phyloP scores from a whole-genome alignment of 1,284 basidiomycete genomes.

The Fomes fomentarius region DNA sequence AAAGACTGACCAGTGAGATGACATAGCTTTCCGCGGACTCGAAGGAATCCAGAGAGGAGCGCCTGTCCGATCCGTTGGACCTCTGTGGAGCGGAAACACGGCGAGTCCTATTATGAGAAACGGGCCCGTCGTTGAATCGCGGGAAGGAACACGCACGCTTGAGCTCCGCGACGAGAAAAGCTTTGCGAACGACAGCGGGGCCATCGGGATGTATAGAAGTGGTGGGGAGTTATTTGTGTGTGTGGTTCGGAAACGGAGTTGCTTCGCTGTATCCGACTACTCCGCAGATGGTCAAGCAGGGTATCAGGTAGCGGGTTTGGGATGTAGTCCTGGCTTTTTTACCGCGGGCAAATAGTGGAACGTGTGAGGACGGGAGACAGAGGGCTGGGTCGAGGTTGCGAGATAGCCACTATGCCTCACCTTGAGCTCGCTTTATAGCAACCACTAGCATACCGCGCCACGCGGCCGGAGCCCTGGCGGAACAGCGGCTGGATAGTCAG shows the following conservation, averaged over 20 bases:
- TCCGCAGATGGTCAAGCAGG: background rate
- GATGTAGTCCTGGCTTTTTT: background rate
- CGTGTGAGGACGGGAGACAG: background rate
- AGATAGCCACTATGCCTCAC: conserved; percentile 4
- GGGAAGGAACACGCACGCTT: conserved; percentile 11
- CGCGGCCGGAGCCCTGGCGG: conserved; percentile 3
- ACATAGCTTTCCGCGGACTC: conserved; percentile 17
- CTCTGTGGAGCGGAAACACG: background rate
- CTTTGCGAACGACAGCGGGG: conserved; percentile 20
- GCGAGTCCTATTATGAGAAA: background rate
- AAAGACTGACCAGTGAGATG: conserved; percentile 17
- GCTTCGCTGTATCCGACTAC: background rate
- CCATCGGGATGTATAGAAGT: conserved; percentile 13
- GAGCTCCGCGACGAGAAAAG: conserved; percentile 20
- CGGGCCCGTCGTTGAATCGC: background rate
- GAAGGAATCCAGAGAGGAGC: conserved; percentile 18
- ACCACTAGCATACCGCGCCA: background rate
- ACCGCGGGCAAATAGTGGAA: background rate
- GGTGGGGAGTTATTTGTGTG: background rate
- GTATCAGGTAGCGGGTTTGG: too few relatives aligned
- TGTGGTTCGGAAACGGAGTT: background rate
- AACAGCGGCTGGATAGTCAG: conserved; percentile 1
- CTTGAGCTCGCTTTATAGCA: conserved; percentile 10
- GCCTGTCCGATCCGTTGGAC: conserved; percentile 11
- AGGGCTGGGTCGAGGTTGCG: background rate